A percentile compares a stretch with the other conserved stretches of the same genome.
Evolutionary conservation across 2,329 filamentous ascomycete genomes (phyloP).

Genomic region (Myrmaecium sp.): DNA sequence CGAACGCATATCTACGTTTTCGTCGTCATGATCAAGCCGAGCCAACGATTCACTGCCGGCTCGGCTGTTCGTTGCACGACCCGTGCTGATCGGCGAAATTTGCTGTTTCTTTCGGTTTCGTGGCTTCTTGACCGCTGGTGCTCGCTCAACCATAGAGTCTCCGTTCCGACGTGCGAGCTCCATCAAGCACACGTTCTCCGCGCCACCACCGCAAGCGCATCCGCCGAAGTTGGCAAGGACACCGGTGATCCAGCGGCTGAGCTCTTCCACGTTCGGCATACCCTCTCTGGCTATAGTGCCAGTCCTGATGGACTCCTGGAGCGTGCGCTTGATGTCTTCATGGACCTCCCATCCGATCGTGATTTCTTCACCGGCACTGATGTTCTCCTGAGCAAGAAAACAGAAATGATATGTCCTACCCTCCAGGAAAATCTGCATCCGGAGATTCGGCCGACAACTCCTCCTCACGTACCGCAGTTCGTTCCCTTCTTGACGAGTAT

Average conservation of each 20-base stretch:
- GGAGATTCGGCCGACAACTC: slow-evolving; percentile 83
- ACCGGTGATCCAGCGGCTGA: slow-evolving; percentile 48
- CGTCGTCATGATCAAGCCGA: slow-evolving; percentile 35
- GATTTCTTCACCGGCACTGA: slow-evolving; percentile 58
- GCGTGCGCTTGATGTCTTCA: slow-evolving; percentile 32
- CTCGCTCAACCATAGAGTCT: slow-evolving; percentile 5
- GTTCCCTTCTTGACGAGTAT: slow-evolving; percentile 76
- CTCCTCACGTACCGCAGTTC: slow-evolving; percentile 75
- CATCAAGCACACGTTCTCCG: slow-evolving; percentile 19
- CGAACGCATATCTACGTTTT: slow-evolving; percentile 38
- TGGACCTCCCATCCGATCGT: slow-evolving; percentile 41
- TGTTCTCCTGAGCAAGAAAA: slow-evolving; percentile 67
- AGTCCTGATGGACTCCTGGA: slow-evolving; percentile 44
- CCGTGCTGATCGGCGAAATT: slow-evolving; percentile 37
- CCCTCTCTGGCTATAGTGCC: slow-evolving; percentile 40
- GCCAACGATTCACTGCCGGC: slow-evolving; percentile 41
- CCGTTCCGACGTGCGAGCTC: slow-evolving; percentile 16
- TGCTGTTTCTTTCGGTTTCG: slow-evolving; percentile 32
- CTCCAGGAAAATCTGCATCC: slow-evolving; percentile 70
- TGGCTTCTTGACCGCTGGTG: slow-evolving; percentile 15
- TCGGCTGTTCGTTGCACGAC: slow-evolving; percentile 37
- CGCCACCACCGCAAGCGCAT: slow-evolving; percentile 48
- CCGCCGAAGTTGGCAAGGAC: slow-evolving; percentile 65
- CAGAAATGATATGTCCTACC: slow-evolving; percentile 75
- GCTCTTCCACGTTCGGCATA: slow-evolving; percentile 43